phyloP scores from a whole-genome alignment of 345 rosid species.

The Gossypium turneri region DNA sequence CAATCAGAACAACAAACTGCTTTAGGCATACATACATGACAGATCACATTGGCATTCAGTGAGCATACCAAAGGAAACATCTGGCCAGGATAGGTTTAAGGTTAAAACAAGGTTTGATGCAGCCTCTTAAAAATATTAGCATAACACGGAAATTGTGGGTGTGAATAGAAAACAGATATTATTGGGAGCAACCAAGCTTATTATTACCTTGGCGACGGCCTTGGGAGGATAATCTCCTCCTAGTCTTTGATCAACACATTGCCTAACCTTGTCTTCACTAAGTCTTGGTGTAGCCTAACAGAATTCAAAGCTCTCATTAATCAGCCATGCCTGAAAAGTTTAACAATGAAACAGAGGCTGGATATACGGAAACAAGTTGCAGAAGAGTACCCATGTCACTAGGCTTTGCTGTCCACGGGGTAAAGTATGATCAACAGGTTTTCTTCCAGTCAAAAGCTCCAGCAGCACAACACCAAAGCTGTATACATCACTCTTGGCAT shows the following conservation, averaged over 20 bases:
- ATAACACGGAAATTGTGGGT: not conserved
- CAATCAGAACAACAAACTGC: slow-evolving; percentile 4
- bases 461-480: slow-evolving; percentile 92
- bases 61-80: not conserved
- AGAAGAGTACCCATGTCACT: slow-evolving; percentile 71
- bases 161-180: not conserved
- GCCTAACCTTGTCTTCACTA: slow-evolving; percentile 93
- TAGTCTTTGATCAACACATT: slow-evolving; percentile 90
- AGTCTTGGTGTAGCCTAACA: slow-evolving; percentile 89
- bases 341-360: not conserved
- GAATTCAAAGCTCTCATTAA: slow-evolving; percentile 2
- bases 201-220: slow-evolving; percentile 89
- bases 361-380: not conserved
- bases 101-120: not conserved
- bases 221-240: slow-evolving; percentile 87
- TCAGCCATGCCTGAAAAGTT: slow-evolving; percentile 2
- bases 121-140: not conserved
- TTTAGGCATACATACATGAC: not conserved
- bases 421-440: slow-evolving; percentile 93
- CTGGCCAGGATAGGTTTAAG: not conserved
- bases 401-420: slow-evolving; percentile 96
- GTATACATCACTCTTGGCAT: slow-evolving; percentile 92
- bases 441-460: slow-evolving; percentile 93
- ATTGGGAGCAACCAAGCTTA: slow-evolving; percentile 9
- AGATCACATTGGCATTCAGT: not conserved